Percentiles rank a stretch among this genome's conserved stretches.
These are phyloP conservation scores for Aspergillus carbonarius DNA, from an alignment of 2,329 filamentous ascomycete genomes.

Conservation along the genomic window DNA sequence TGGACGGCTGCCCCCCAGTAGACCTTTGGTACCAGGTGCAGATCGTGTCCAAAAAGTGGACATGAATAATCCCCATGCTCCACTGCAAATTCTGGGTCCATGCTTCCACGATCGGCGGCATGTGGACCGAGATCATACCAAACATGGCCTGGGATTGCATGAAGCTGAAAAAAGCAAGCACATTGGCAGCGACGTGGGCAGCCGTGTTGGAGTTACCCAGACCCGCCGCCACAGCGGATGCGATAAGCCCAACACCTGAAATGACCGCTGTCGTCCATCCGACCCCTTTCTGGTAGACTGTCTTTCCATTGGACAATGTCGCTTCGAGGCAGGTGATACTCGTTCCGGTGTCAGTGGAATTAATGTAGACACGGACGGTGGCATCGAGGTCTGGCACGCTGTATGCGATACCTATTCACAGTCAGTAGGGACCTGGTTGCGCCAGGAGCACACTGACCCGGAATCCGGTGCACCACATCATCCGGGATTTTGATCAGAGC, in stretches of 20 bases:
- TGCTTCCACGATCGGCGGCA: slow-evolving; percentile 82
- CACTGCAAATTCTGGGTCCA: slow-evolving; percentile 98
- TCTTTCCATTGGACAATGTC: slow-evolving; percentile 83
- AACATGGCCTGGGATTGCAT: slow-evolving; percentile 92
- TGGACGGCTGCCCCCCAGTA: slow-evolving; percentile 80
- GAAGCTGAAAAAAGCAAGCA: slow-evolving; percentile 85
- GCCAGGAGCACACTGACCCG: background rate
- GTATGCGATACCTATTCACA: slow-evolving; percentile 69
- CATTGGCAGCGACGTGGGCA: slow-evolving; percentile 87
- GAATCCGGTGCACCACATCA: background rate
- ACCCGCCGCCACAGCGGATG: slow-evolving; percentile 83
- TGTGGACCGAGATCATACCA: slow-evolving; percentile 75
- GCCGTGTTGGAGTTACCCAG: slow-evolving; percentile 90
- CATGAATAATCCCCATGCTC: slow-evolving; percentile 90
- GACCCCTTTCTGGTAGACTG: slow-evolving; percentile 81
- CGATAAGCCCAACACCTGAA: slow-evolving; percentile 75
- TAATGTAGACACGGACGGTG: slow-evolving; percentile 77
- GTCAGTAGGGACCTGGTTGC: background rate
- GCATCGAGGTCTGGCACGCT: slow-evolving; percentile 88
- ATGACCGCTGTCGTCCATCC: slow-evolving; percentile 88
- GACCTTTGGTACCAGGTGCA: slow-evolving; percentile 94
- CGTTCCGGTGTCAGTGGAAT: slow-evolving; percentile 60
- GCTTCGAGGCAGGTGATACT: slow-evolving; percentile 85
- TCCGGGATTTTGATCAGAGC: background rate
- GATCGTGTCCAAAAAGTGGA: slow-evolving; percentile 81